These are phyloP conservation scores for Thecaphora frezii DNA, from an alignment of 1,284 basidiomycete genomes.

Conservation along the genomic window DNA sequence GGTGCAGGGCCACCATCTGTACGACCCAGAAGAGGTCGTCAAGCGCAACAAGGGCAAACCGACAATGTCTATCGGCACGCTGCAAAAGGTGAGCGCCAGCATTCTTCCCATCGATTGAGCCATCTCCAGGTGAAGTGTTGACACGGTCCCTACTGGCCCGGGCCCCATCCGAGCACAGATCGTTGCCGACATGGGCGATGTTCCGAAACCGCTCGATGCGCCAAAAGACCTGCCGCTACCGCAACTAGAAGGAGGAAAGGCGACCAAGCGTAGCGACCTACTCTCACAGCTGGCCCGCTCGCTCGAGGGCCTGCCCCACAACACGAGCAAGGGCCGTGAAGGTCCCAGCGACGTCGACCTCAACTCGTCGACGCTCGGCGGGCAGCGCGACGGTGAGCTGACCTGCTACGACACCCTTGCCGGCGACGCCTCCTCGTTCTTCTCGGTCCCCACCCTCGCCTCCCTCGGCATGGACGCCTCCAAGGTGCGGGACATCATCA, in stretches of 20 bases:
- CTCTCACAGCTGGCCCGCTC: conserved; percentile 27
- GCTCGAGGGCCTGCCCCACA: conserved; percentile 40
- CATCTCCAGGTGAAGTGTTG: neutral
- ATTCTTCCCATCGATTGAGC: neutral
- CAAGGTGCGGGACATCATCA: conserved; percentile 58
- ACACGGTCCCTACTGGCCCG: neutral
- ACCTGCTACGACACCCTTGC: conserved; percentile 60
- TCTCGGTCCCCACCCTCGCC: conserved; percentile 63
- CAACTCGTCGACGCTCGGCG: conserved; percentile 38
- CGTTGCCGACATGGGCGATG: conserved; percentile 23
- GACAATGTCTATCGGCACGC: conserved; percentile 37
- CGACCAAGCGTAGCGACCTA: conserved; percentile 13
- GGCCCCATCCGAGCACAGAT: conserved; percentile 2
- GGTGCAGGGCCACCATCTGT: conserved; percentile 42
- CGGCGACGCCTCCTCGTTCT: conserved; percentile 59
- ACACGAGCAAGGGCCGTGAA: conserved; percentile 31
- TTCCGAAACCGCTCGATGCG: conserved; percentile 34
- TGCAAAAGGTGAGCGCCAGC: conserved; percentile 26
- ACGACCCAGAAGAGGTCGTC: conserved; percentile 36
- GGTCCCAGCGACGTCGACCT: conserved; percentile 32
- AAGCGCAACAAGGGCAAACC: conserved; percentile 42
- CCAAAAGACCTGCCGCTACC: conserved; percentile 35
- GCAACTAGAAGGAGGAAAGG: conserved; percentile 9
- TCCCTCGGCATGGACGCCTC: conserved; percentile 61
- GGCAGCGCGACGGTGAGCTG: conserved; percentile 36